Conservation (phyloP, 2,329 filamentous ascomycete species). For the Immersiporthe knoxdaviesiana region DNA sequence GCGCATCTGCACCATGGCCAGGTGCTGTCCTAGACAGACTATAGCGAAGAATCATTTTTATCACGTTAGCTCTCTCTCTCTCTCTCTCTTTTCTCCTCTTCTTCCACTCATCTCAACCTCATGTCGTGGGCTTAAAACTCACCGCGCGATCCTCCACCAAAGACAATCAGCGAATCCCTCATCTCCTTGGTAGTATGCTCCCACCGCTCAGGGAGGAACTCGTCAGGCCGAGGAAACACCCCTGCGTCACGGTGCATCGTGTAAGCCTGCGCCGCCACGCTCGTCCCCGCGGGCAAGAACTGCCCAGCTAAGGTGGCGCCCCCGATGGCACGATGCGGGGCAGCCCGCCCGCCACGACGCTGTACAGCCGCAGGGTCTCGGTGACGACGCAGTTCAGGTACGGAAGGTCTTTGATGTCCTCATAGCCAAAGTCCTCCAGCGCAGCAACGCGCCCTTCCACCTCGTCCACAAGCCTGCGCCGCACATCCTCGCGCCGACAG, state of each 20-base stretch:
- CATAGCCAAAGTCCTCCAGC: slow-evolving; percentile 15
- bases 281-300: slow-evolving; percentile 44
- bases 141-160: slow-evolving; percentile 37
- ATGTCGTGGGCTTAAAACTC: slow-evolving; percentile 16
- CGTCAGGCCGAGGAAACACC: slow-evolving; percentile 46
- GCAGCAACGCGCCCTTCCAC: slow-evolving; percentile 31
- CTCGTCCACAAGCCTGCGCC: slow-evolving; percentile 40
- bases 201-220: slow-evolving; percentile 45
- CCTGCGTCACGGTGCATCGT: slow-evolving; percentile 48
- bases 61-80: neutral
- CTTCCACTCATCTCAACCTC: too few species aligned
- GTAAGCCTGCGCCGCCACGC: slow-evolving; percentile 48
- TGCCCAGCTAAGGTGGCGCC: slow-evolving; percentile 45
- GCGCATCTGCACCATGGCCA: slow-evolving; percentile 58
- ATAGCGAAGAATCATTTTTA: neutral
- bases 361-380: slow-evolving; percentile 51
- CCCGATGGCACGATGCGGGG: slow-evolving; percentile 45
- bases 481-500: slow-evolving; percentile 37
- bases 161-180: slow-evolving; percentile 36
- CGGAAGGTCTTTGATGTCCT: slow-evolving; percentile 42
- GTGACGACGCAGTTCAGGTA: slow-evolving; percentile 48
- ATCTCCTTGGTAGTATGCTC: slow-evolving; percentile 36
- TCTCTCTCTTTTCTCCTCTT: too few species aligned
- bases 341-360: slow-evolving; percentile 44
- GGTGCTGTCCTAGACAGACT: slow-evolving; percentile 56